Conservation (phyloP, 257 asterid species). For the Solanum chilense region DNA sequence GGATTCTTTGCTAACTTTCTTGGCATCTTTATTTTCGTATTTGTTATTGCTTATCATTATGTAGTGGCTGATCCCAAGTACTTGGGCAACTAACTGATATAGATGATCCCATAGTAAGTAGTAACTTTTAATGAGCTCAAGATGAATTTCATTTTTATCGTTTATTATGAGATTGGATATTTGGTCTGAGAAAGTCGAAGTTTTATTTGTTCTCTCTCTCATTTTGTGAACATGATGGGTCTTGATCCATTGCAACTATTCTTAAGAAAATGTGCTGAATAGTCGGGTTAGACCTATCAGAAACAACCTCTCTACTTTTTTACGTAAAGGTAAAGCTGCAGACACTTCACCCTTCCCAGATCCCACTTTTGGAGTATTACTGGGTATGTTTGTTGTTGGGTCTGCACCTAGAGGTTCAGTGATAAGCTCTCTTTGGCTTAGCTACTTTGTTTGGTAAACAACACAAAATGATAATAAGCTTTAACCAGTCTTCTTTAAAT, state of each 20-base stretch:
- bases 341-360: background rate
- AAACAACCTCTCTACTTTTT: background rate
- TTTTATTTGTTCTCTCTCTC: background rate
- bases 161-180: background rate
- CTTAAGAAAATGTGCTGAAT: background rate
- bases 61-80: constrained; percentile 18
- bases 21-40: background rate
- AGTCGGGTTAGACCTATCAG: background rate
- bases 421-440: background rate
- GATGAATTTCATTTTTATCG: background rate
- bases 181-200: background rate
- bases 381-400: background rate
- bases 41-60: constrained; percentile 16
- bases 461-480: background rate
- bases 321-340: background rate
- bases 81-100: constrained; percentile 1
- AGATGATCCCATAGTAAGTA: background rate
- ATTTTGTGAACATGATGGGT: background rate
- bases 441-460: background rate
- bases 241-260: background rate
- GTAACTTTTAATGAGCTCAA: background rate
- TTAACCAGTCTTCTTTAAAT: background rate
- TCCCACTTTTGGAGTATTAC: background rate
- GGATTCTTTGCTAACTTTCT: constrained; percentile 11
- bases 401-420: background rate